Percentiles rank a stretch among this genome's conserved stretches.
phyloP scores from a whole-genome alignment of 139 green algal species.

The Spirogloea muscicola region DNA sequence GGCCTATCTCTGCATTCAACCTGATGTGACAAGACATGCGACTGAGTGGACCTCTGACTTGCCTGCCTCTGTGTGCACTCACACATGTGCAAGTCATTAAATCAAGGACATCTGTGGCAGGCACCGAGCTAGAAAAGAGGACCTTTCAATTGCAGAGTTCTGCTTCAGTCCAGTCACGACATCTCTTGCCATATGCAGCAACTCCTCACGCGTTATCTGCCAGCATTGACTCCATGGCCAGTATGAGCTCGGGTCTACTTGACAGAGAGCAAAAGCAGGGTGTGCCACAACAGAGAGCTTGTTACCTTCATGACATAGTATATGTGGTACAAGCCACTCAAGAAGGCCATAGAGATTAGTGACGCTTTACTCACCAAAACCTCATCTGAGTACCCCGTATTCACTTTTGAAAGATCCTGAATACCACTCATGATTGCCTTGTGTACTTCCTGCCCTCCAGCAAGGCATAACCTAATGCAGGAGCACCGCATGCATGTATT shows the following conservation, averaged over 20 bases:
- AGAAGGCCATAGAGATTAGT: neutral
- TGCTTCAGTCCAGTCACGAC: slow-evolving; percentile 39
- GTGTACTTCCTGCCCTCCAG: slow-evolving; percentile 8
- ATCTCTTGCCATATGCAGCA: slow-evolving; percentile 38
- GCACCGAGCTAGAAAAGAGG: too few species aligned
- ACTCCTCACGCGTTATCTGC: slow-evolving; percentile 26
- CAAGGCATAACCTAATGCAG: slow-evolving; percentile 3
- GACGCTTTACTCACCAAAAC: slow-evolving; percentile 4
- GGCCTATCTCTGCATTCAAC: neutral
- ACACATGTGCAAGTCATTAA: neutral
- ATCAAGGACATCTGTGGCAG: neutral
- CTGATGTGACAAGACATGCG: too few species aligned
- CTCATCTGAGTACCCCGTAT: neutral
- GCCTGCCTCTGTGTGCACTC: neutral
- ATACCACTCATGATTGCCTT: slow-evolving; percentile 29
- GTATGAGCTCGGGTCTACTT: neutral
- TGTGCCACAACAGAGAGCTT: slow-evolving; percentile 6
- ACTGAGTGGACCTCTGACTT: neutral
- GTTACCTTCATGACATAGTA: neutral
- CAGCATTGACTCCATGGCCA: neutral
- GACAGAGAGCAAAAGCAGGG: neutral
- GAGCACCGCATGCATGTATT: neutral
- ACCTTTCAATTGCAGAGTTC: slow-evolving; percentile 34
- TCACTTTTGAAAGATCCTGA: slow-evolving; percentile 14
- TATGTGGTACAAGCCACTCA: neutral